Evolutionary conservation across 2,329 filamentous ascomycete species (phyloP).

Genomic region (Aureobasidium subglaciale): DNA sequence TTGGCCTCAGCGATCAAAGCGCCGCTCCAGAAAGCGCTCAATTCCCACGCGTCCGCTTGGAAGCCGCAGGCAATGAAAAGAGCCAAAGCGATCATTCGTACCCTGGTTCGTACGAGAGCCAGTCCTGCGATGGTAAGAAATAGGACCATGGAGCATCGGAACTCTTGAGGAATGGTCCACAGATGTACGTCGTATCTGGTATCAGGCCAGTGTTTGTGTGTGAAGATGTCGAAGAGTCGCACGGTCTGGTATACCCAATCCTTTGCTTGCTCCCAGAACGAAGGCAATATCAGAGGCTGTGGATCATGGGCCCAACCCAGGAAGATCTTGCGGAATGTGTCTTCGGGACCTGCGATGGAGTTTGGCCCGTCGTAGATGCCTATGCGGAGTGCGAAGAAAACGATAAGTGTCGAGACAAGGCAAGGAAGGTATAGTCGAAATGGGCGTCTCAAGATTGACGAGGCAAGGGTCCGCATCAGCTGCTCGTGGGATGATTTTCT

Average conservation of each 20-base stretch:
- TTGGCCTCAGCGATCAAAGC: constrained; percentile 51
- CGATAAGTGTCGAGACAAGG: constrained; percentile 19
- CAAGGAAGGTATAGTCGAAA: constrained; percentile 21
- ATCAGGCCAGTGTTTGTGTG: constrained; percentile 19
- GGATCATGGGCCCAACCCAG: constrained; percentile 19
- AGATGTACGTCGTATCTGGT: constrained; percentile 50
- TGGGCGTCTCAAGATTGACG: constrained; percentile 21
- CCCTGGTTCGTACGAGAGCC: constrained; percentile 5
- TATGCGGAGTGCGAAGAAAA: constrained; percentile 14
- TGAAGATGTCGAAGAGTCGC: constrained; percentile 20
- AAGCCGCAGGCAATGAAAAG: constrained; percentile 41
- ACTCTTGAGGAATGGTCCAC: constrained; percentile 59
- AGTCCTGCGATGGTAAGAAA: constrained; percentile 46
- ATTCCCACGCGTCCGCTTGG: constrained; percentile 47
- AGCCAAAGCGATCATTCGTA: constrained; percentile 38
- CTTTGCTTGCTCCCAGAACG: constrained; percentile 19
- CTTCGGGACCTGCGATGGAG: constrained; percentile 16
- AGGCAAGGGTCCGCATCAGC: constrained; percentile 16
- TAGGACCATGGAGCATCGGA: constrained; percentile 51
- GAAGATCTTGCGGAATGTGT: constrained; percentile 15
- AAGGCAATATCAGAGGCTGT: constrained; percentile 15
- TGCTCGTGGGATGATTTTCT: constrained; percentile 25
- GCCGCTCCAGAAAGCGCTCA: constrained; percentile 49
- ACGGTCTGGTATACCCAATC: constrained; percentile 34
- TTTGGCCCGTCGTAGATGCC: constrained; percentile 17